Evolutionary conservation across 163 green algal species (phyloP), one percentile per base, ranked within the genome.

Genomic region (Chloromonas sp.): DNA sequence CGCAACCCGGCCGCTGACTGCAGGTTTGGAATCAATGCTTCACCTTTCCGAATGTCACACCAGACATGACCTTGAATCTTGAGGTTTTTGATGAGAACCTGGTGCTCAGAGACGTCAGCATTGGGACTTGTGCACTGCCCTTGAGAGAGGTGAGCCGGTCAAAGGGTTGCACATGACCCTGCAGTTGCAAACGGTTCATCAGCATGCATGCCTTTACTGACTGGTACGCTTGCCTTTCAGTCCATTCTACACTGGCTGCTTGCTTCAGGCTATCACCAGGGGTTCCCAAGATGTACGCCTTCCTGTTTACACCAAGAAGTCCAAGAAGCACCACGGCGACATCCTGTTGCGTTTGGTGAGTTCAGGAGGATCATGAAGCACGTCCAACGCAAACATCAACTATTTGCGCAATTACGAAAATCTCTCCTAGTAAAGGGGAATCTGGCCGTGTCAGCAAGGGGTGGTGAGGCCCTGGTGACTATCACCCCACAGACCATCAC

Each of bases 81-180:
- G 66, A 91, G 86, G 87, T 91, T 66, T 91, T 86, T 57, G 86
- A 91, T 60, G 86, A 89, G 85, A 91, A 91, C 74, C 82, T 89
- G 2, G 78, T 91, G 2, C 86, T 91, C 61, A 60, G 86, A 0
- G 88, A 91, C 74, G 86, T 89, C 0, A 82, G 85, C 1, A 88
- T 91, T 14, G 66, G 66, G 66, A 74, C 5, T 5, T 5, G 5
- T 15, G 66, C 66, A 74, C 5, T 5, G 11, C 66, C 66, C 66
- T 74, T 74, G 66, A 11, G 5, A 74, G 66, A 5, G 11, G 66
- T 36, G 36, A 36, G 36, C 36, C 36, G 36, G 36, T 36, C 36
- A 36, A 36, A 36, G 36, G 36, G 36, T 36, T 36, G 36, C 36
- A 36, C 36, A 36, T 36, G 36, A 36, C 36, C 36, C 66, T 74